Conservation (phyloP, 106 monocot species). For the Ottelia alismoides region DNA sequence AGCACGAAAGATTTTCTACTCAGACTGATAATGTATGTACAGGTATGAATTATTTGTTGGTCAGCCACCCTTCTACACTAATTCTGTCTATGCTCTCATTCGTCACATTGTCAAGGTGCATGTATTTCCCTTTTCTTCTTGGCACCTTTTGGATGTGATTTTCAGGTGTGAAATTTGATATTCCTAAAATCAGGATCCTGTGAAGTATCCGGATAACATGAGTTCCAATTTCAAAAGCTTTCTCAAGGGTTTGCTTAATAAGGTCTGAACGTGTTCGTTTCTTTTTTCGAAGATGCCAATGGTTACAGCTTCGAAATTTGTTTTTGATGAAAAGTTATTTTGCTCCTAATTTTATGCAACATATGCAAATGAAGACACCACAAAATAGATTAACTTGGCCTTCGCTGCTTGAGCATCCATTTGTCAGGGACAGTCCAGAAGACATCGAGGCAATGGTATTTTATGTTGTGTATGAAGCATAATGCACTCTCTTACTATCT, state of each 20-base stretch:
- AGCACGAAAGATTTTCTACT: too few relatives aligned
- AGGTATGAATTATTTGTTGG: slow-evolving; percentile 99
- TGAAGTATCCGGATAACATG: slow-evolving; percentile 98
- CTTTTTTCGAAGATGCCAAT: not conserved
- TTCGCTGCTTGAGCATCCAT: slow-evolving; percentile 86
- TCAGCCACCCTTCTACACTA: slow-evolving; percentile 98
- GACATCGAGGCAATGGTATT: slow-evolving; percentile 38
- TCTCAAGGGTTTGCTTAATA: slow-evolving; percentile 90
- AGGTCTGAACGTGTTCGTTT: slow-evolving; percentile 42
- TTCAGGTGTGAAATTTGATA: too few relatives aligned
- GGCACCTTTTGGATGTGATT: too few relatives aligned
- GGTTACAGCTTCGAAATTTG: too few relatives aligned
- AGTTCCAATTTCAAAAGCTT: slow-evolving; percentile 81
- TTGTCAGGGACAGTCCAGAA: slow-evolving; percentile 66
- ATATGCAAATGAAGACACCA: slow-evolving; percentile 34
- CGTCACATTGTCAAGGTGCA: slow-evolving; percentile 91
- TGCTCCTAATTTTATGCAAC: not conserved
- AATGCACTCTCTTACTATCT: too few relatives aligned
- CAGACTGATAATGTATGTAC: too few relatives aligned
- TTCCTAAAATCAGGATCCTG: too few relatives aligned
- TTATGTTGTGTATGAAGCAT: too few relatives aligned
- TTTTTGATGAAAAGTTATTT: too few relatives aligned
- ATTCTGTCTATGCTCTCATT: slow-evolving; percentile 97
- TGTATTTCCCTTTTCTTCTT: not conserved
- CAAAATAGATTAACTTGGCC: slow-evolving; percentile 92